Evolutionary conservation across 768 basidiomycete species (phyloP).

Genomic region (Lentinula lateritia): DNA sequence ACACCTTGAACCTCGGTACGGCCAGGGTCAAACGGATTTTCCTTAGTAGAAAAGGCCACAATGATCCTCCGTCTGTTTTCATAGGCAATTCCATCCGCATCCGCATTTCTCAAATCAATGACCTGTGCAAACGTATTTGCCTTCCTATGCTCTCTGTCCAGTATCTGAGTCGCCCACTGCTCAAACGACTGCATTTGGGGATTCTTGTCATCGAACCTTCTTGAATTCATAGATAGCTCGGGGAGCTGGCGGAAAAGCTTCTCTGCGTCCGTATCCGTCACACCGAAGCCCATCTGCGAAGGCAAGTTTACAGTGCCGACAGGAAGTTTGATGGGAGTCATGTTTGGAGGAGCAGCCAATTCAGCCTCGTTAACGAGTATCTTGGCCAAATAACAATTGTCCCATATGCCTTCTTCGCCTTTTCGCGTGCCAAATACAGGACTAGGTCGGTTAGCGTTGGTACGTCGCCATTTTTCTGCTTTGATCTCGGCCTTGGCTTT

Average conservation of each 20-base stretch:
- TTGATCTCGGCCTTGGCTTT: constrained; percentile 42
- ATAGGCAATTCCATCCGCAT: constrained; percentile 77
- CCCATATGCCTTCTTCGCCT: constrained; percentile 65
- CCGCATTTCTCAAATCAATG: constrained; percentile 84
- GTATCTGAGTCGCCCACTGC: constrained; percentile 17
- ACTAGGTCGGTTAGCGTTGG: constrained; percentile 44
- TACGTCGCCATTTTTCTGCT: constrained; percentile 32
- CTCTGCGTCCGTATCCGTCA: constrained; percentile 51
- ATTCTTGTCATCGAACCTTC: constrained; percentile 6
- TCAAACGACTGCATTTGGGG: constrained; percentile 14
- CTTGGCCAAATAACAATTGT: constrained; percentile 56
- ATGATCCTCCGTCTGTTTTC: constrained; percentile 83
- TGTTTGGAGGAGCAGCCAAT: constrained; percentile 24
- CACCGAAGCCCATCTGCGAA: constrained; percentile 55
- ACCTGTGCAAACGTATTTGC: constrained; percentile 57
- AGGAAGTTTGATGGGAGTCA: constrained; percentile 18
- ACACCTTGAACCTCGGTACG: constrained; percentile 87
- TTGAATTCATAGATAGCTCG: constrained; percentile 33
- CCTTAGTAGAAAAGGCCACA: constrained; percentile 66
- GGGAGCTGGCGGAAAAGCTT: constrained; percentile 70
- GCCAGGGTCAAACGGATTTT: constrained; percentile 70
- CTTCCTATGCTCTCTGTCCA: constrained; percentile 36
- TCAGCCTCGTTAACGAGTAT: constrained; percentile 52
- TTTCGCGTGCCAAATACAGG: constrained; percentile 69
- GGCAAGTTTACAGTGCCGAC: constrained; percentile 44